These are phyloP conservation scores for Hippophae gyantsensis DNA, from an alignment of 306 rosid genomes.

Conservation along the genomic window DNA sequence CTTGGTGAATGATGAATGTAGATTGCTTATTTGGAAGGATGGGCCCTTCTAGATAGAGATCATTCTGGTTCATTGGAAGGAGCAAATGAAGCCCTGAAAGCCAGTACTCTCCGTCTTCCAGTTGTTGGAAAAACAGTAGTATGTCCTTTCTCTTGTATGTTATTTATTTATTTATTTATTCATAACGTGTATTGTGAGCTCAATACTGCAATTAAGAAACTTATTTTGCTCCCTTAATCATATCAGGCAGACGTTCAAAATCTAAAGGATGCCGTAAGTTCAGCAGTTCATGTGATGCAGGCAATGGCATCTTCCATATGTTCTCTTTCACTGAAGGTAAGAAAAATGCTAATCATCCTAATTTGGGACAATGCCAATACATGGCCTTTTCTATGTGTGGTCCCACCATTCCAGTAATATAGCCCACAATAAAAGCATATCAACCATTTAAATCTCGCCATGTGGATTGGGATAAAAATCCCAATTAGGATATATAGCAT, in stretches of 20 bases:
- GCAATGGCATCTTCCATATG: constrained; percentile 83
- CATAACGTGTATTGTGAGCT: constrained; percentile 1
- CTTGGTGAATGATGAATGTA: constrained; percentile 37
- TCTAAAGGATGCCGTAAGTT: constrained; percentile 84
- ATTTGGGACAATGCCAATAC: not conserved
- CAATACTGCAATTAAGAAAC: constrained; percentile 3
- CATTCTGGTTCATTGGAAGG: constrained; percentile 89
- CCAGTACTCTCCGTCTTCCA: constrained; percentile 97
- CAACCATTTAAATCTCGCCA: too few relatives aligned
- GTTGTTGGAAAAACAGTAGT: constrained; percentile 82
- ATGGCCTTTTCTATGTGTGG: not conserved
- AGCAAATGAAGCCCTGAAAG: constrained; percentile 95
- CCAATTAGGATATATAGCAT: too few relatives aligned
- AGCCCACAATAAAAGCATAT: too few relatives aligned
- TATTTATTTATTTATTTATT: constrained; percentile 6
- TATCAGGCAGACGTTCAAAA: constrained; percentile 83
- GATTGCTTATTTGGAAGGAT: constrained; percentile 83
- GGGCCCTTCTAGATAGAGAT: constrained; percentile 86
- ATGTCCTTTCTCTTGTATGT: constrained; percentile 21
- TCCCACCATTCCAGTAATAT: too few relatives aligned
- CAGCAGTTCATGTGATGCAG: constrained; percentile 96
- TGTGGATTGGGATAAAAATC: too few relatives aligned
- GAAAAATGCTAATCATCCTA: constrained; percentile 1
- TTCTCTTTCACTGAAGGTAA: constrained; percentile 80
- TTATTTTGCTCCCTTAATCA: constrained; percentile 6